A percentile compares a stretch with the other conserved stretches of the same genome.
Conservation (phyloP, 176 grass and related monocot genomes). For the Sorghum bicolor region Sorghum_bicolor_NCBIv3 NC_012870.2:5060001-5060500, state of each 20-base stretch:
- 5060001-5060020: slow-evolving; percentile 64
- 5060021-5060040: slow-evolving; percentile 67
- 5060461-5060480: slow-evolving; percentile 84
- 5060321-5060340: slow-evolving; percentile 40
- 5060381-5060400: slow-evolving; percentile 76
- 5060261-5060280: slow-evolving; percentile 97
- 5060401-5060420: slow-evolving; percentile 61
- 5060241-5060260: slow-evolving; percentile 99
- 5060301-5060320: slow-evolving; percentile 60
- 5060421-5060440: slow-evolving; percentile 75
- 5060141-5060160: slow-evolving; percentile 12
- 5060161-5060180: slow-evolving; percentile 10
- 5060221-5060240: slow-evolving; percentile 97
- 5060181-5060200: slow-evolving; percentile 19
- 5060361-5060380: slow-evolving; percentile 53
- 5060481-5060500: slow-evolving; percentile 74
- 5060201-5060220: slow-evolving; percentile 60
- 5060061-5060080: slow-evolving; percentile 55
- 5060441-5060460: slow-evolving; percentile 94
- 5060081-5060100: slow-evolving; percentile 71
- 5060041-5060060: slow-evolving; percentile 52
- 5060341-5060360: slow-evolving; percentile 44
- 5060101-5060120: slow-evolving; percentile 14
- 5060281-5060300: slow-evolving; percentile 87
- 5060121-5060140: background rate